Evolutionary conservation across 345 rosid genomes (phyloP), one percentile per base, ranked within the genome.

Genomic region (Raphanus sativus): DNA sequence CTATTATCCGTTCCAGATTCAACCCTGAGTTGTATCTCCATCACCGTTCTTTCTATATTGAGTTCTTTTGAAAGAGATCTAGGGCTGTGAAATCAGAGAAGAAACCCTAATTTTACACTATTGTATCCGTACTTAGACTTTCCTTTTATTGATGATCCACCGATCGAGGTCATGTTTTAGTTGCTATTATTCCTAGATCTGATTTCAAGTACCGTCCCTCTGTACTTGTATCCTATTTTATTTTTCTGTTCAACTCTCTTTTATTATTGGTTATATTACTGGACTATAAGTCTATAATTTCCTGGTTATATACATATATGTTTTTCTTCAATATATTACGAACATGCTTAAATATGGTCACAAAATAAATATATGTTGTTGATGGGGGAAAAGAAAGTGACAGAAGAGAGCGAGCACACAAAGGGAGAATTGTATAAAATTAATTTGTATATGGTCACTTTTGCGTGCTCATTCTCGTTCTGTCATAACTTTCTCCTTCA

Each of bases 381-480:
- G 73, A 66, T 72, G 77, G 40, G 68, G 78, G 50, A 62, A 68
- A 69, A 65, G 75, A 74, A 74, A 56, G 74, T 79, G 79, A 79
- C 82, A 79, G 82, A 79, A 79, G 82, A 80, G 82, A 80, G 76
- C 58, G 82, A 80, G 79, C 79, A 80, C 82, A 64, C 79, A 80
- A 63, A 74, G 75, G 79, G 62, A 26, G 54, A 56, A 24, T 69
- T 79, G 75, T 75, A 79, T 74, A 29, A 63, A 15, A 29, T 30
- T 7, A 30, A 5, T 0, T 24, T 55, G 71, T 69, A 79, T 75
- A 74, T 56, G 40, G 66, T 63, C 69, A 75, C 82, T 80, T 74
- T 74, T 80, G 82, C 67, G 82, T 80, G 82, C 82, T 75, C 79
- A 75, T 21, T 55, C 62, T 69, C 68, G 16, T 56, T 33, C 26